Conservation (phyloP, 768 basidiomycete genomes). For the Coprinopsis cinerea region DNA sequence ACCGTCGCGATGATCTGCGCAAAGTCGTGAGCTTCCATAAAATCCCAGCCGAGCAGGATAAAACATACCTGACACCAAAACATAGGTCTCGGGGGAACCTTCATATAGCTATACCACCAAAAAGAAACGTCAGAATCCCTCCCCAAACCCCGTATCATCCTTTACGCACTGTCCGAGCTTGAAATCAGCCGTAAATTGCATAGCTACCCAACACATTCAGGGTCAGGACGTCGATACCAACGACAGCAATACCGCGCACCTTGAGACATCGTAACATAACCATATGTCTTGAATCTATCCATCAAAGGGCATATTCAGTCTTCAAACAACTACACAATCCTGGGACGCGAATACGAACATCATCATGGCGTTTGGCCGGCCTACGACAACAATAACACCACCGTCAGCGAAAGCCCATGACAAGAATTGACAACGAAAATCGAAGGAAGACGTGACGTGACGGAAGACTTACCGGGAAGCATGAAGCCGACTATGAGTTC, state of each 20-base stretch:
- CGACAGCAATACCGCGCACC: conserved; percentile 17
- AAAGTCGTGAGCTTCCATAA: background rate
- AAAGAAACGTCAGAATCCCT: background rate
- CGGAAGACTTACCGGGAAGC: conserved; percentile 29
- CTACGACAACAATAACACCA: conserved; percentile 25
- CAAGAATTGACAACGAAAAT: too few relatives aligned
- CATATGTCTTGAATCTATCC: conserved; percentile 42
- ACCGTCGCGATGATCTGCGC: conserved; percentile 45
- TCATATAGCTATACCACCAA: conserved; percentile 21
- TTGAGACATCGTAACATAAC: conserved; percentile 60
- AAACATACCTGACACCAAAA: conserved; percentile 51
- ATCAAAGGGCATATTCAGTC: background rate
- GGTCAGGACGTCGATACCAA: background rate
- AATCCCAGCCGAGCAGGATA: conserved; percentile 1
- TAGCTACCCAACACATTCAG: conserved; percentile 34
- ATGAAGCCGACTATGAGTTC: conserved; percentile 67
- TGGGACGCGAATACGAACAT: conserved; percentile 33
- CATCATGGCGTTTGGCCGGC: conserved; percentile 73
- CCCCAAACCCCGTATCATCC: conserved; percentile 23
- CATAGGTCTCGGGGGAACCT: conserved; percentile 54
- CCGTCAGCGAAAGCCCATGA: too few relatives aligned
- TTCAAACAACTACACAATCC: background rate
- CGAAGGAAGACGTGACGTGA: background rate
- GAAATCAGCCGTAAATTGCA: conserved; percentile 68
- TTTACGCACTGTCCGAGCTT: conserved; percentile 66